These are phyloP conservation scores for Ochetophila trinervis DNA, from an alignment of 306 rosid species.

Conservation along the genomic window DNA sequence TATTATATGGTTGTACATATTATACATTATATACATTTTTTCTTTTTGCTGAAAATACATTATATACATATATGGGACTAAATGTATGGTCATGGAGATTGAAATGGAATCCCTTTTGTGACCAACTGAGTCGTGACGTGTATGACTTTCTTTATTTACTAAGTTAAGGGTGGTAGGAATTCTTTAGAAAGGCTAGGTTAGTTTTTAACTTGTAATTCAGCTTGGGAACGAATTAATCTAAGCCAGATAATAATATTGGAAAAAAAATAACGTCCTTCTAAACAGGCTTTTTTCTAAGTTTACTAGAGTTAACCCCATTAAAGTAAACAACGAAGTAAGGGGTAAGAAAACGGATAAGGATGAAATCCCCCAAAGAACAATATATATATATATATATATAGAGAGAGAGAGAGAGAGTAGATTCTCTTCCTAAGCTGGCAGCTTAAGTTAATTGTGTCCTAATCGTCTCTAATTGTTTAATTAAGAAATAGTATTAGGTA, in stretches of 20 bases:
- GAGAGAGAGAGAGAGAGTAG: constrained; percentile 31
- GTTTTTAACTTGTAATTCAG: constrained; percentile 7
- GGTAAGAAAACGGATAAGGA: constrained; percentile 62
- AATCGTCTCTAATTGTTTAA: constrained; percentile 19
- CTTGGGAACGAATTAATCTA: constrained; percentile 13
- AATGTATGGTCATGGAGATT: not conserved
- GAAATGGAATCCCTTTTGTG: not conserved
- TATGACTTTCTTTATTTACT: constrained; percentile 8
- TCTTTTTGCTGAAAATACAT: no score
- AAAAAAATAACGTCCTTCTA: constrained; percentile 13
- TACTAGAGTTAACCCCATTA: constrained; percentile 27
- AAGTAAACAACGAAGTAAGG: constrained; percentile 25
- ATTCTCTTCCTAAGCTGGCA: constrained; percentile 34
- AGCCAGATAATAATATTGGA: not conserved
- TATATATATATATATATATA: constrained; percentile 1
- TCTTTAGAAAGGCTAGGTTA: not conserved
- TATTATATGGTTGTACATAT: no score
- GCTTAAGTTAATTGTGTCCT: constrained; percentile 24
- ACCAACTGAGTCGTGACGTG: constrained; percentile 22
- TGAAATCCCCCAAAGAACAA: constrained; percentile 15
- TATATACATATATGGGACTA: not conserved
- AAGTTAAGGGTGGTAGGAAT: not conserved
- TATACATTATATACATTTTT: no score
- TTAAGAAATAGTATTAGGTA: constrained; percentile 12
- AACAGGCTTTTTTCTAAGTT: constrained; percentile 21